Conservation (phyloP, 768 basidiomycete species). For the Leccinum rimulosum region DNA sequence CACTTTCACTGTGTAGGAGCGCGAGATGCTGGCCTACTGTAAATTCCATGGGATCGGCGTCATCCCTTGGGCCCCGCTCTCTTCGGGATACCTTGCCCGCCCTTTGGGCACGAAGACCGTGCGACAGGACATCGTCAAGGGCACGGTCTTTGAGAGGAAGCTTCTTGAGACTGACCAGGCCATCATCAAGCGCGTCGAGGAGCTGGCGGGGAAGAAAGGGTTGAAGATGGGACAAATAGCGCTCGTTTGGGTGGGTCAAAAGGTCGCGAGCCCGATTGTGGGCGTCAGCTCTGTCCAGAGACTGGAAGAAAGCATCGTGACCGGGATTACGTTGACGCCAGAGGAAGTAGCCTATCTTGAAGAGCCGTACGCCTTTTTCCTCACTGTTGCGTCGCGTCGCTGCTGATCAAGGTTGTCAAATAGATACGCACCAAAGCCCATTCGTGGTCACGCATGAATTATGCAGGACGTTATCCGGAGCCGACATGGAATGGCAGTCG, state of each 20-base stretch:
- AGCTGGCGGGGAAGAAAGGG: constrained; percentile 39
- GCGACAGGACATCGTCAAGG: constrained; percentile 16
- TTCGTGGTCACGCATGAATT: constrained; percentile 17
- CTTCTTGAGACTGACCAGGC: constrained; percentile 27
- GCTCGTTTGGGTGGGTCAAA: constrained; percentile 40
- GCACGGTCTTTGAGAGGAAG: constrained; percentile 22
- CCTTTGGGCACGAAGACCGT: constrained; percentile 31
- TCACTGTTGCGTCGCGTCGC: too few species aligned
- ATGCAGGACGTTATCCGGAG: too few species aligned
- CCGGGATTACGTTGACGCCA: constrained; percentile 21
- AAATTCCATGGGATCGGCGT: constrained; percentile 48
- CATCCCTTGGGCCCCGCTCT: constrained; percentile 50
- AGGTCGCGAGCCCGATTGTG: constrained; percentile 45
- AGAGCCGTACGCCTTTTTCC: constrained; percentile 24
- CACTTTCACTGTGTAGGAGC: constrained; percentile 31
- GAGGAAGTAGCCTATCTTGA: constrained; percentile 33
- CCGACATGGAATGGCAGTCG: too few species aligned
- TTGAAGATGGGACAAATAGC: constrained; percentile 46
- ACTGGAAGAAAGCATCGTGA: constrained; percentile 30
- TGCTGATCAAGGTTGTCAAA: too few species aligned
- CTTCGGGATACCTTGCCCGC: constrained; percentile 37
- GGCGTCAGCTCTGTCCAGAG: constrained; percentile 36
- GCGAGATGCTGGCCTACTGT: constrained; percentile 45
- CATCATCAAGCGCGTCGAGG: constrained; percentile 42
- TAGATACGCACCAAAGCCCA: constrained; percentile 19